A percentile compares a stretch with the other conserved stretches of the same genome.
These are phyloP conservation scores for Suillus hirtellus DNA, from an alignment of 768 basidiomycete genomes.

Conservation along the genomic window DNA sequence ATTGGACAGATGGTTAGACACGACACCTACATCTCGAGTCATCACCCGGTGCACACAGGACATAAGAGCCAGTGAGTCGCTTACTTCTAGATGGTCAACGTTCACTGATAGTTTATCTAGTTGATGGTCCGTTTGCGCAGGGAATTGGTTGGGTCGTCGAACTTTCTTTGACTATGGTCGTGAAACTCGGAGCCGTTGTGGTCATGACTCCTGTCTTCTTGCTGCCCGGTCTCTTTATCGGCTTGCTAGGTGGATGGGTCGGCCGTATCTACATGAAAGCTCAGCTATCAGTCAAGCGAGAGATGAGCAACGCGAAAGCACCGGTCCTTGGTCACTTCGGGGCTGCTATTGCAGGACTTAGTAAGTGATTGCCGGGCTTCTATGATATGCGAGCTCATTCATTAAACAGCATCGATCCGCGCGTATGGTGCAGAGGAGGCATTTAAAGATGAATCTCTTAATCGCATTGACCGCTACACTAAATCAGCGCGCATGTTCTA, in stretches of 20 bases:
- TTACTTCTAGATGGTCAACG: background rate
- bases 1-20: conserved; percentile 47
- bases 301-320: conserved; percentile 51
- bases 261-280: conserved; percentile 56
- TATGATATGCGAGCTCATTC: background rate
- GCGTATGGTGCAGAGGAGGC: conserved; percentile 54
- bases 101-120: conserved; percentile 18
- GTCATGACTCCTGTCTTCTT: conserved; percentile 41
- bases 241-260: conserved; percentile 40
- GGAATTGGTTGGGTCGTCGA: conserved; percentile 31
- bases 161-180: conserved; percentile 33
- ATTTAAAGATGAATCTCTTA: conserved; percentile 42
- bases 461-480: conserved; percentile 50
- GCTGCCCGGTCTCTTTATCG: conserved; percentile 37
- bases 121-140: conserved; percentile 36
- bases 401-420: conserved; percentile 43
- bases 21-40: conserved; percentile 55
- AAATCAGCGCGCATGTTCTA: conserved; percentile 44
- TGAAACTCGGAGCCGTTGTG: conserved; percentile 39
- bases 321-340: conserved; percentile 54
- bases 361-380: conserved; percentile 23
- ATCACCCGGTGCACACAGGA: conserved; percentile 69
- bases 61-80: conserved; percentile 37
- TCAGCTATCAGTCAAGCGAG: conserved; percentile 56
- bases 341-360: conserved; percentile 51